Evolutionary conservation across 306 rosid genomes (phyloP).

Genomic region (Ceratonia siliqua): DNA sequence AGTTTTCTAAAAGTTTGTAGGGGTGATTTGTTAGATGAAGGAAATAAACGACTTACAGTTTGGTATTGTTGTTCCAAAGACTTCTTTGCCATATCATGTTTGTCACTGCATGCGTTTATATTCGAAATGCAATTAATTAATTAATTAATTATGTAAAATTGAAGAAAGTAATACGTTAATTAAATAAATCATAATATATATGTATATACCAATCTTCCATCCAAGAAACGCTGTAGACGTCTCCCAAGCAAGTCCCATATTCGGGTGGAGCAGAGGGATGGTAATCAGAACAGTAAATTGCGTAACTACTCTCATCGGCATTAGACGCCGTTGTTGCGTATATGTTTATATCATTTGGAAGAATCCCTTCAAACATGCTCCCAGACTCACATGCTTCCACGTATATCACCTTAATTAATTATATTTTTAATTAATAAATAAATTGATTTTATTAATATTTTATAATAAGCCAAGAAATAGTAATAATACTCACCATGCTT

Average conservation of each 20-base stretch:
- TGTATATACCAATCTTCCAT: conserved; percentile 68
- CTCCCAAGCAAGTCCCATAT: conserved; percentile 63
- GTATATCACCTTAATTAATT: conserved; percentile 51
- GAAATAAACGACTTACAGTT: conserved; percentile 37
- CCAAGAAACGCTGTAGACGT: conserved; percentile 69
- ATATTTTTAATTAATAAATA: too few species aligned
- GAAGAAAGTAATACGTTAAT: background rate
- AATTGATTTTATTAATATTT: too few species aligned
- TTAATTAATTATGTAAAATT: background rate
- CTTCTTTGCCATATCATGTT: conserved; percentile 45
- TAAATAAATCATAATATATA: background rate
- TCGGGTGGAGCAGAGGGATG: conserved; percentile 7
- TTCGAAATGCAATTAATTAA: background rate
- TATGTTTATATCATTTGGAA: conserved; percentile 49
- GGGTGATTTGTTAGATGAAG: background rate
- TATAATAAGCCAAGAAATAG: too few species aligned
- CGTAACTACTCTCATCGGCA: conserved; percentile 52
- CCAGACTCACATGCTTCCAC: conserved; percentile 85
- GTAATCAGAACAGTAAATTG: conserved; percentile 43
- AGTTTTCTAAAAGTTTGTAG: too few species aligned
- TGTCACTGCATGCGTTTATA: conserved; percentile 42
- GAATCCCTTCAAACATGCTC: conserved; percentile 73
- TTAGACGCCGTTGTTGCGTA: conserved; percentile 71
- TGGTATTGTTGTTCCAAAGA: conserved; percentile 52
- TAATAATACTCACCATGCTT: conserved; percentile 45